Base-by-base conservation (phyloP, 306 rosid species). In the Begonia masoniana region DNA sequence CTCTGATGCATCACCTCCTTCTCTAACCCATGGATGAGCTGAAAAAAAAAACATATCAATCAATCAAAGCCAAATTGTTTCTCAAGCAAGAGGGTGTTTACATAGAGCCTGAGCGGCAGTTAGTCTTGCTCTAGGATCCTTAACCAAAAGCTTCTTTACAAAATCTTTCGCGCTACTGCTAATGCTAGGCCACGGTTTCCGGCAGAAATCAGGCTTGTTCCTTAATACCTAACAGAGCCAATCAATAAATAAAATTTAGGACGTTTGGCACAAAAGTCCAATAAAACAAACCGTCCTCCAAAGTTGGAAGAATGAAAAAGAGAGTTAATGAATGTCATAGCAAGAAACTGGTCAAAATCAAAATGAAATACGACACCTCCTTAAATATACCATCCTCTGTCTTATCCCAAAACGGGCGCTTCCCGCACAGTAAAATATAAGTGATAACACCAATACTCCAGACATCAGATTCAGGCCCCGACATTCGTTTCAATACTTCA, bases 101-200 rank as follows among this genome's bases (percentile, higher is more conserved):
- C 99, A 92, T 57, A 92, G 69, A 67, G 99, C 99, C 84, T 92
- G 99, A 47, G 99, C 96, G 77, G 99, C 99, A 69, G 99, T 92
- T 56, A 79, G 77, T 76, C 99, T 86, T 47, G 96, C 96, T 41
- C 93, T 77, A 45, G 94, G 96, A 74, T 92, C 99, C 82, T 92
- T 92, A 59, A 86, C 92, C 41, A 92, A 63, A 80, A 92, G 72
- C 74, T 92, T 92, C 81, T 79, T 92, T 50, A 92, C 78, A 79
- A 92, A 86, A 74, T 92, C 99, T 76, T 86, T 92, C 15, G 80
- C 99, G 52, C 83, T 71, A 54, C 50, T 65, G 64, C 87, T 86
- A 61, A 92, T 70, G 64, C 69, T 75, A n/a, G 95, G 87, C 99
- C 99, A 92, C 31, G 99, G 99, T 70, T 92, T 92, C 51, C 99